Evolutionary conservation across 1,284 basidiomycete genomes (phyloP), one percentile per base, ranked within the genome.

Genomic region (Irpex lacteus): DNA sequence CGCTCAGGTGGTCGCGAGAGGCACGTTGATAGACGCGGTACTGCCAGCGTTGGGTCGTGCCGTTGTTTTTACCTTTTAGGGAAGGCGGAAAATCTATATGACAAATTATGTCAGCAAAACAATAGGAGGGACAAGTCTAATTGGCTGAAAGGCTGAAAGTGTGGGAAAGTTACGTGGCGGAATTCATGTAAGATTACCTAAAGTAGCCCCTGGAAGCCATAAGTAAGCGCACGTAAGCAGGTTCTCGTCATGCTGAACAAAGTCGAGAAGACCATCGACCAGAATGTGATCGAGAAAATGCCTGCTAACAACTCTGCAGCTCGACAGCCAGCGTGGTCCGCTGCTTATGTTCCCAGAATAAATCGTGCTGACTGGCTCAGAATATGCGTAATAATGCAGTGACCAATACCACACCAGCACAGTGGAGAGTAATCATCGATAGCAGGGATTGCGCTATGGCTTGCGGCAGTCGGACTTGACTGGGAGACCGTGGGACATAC

Each of bases 101-200:
- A 44, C 40, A 44, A 44, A 44, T 44, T 44, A 44, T 44, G 40
- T 44, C 40, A 44, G 40, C 40, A 44, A 15, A 44, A 15, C 40
- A 15, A 15, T 9, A 11, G 40, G 40, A 26, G 26, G 26, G 26
- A 26, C 26, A 26, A 3, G 26, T 26, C 26, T 26, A 26, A 26
- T 26, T 26, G 26, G 26, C 26, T 26, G 59, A 47, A 55, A 56
- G 47, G 55, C 52, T 56, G 63, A 50, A 38, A 62, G 26, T 26
- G 40, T 44, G 40, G 8, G 40, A 44, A 15, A 19, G 8, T 60
- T 38, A 18, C 38, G 19, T 21, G 18, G 11, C 19, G 26, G 18
- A 9, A 9, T 18, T 53, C 9, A 53, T 53, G 50, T 53, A 53
- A 53, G 50, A 18, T 19, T 18, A 53, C 50, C 50, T 18, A 53